Conservation (phyloP, 2,329 filamentous ascomycete genomes). For the Alternaria conjuncta region DNA sequence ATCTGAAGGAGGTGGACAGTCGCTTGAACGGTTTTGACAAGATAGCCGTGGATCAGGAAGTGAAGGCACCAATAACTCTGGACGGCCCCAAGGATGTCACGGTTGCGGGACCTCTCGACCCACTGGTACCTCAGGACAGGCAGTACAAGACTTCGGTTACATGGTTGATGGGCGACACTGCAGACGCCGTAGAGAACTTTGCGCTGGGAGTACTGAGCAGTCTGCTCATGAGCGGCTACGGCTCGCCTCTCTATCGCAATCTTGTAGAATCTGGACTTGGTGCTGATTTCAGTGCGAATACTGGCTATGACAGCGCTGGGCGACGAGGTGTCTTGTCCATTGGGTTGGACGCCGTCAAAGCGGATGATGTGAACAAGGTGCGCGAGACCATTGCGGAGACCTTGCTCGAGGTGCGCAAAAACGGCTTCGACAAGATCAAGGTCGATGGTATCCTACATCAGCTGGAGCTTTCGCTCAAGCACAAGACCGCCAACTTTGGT, state of each 20-base stretch:
- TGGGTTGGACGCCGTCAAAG: constrained; percentile 86
- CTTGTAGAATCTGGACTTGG: constrained; percentile 90
- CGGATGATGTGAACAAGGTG: constrained; percentile 78
- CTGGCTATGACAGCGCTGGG: constrained; percentile 83
- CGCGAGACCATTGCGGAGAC: constrained; percentile 76
- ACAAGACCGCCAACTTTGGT: constrained; percentile 96
- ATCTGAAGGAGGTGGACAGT: constrained; percentile 78
- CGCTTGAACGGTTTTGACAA: constrained; percentile 76
- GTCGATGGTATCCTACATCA: constrained; percentile 95
- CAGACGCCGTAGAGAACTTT: constrained; percentile 86
- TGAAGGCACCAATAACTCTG: constrained; percentile 78
- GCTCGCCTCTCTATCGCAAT: constrained; percentile 87
- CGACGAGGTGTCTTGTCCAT: constrained; percentile 85
- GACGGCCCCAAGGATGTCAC: constrained; percentile 72
- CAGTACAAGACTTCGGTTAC: constrained; percentile 94
- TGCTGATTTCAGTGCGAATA: constrained; percentile 92
- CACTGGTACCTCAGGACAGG: constrained; percentile 81
- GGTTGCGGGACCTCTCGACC: constrained; percentile 82
- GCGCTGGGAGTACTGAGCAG: constrained; percentile 82
- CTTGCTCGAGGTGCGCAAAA: constrained; percentile 70
- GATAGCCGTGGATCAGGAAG: constrained; percentile 71
- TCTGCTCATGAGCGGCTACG: constrained; percentile 90
- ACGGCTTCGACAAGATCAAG: constrained; percentile 87
- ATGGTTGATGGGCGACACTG: constrained; percentile 86
- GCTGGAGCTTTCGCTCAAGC: constrained; percentile 88